Conservation (phyloP, 345 rosid genomes). For the Hibiscus tridactylites region DNA sequence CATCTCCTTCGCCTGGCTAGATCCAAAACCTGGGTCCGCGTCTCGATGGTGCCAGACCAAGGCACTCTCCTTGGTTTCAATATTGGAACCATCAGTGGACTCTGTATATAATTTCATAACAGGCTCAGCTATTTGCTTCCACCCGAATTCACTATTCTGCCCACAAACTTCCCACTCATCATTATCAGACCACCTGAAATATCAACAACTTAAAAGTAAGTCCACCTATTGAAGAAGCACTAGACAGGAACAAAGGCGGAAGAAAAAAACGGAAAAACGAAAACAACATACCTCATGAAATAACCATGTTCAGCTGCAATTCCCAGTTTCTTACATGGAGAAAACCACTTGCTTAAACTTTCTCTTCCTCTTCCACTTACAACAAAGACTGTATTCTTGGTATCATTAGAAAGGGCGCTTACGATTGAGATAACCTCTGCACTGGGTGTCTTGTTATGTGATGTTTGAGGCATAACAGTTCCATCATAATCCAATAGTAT, state of each 20-base stretch:
- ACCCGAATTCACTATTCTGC: slow-evolving; percentile 48
- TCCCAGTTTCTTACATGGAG: slow-evolving; percentile 52
- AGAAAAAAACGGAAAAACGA: neutral
- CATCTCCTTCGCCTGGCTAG: slow-evolving; percentile 76
- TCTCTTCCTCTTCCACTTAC: slow-evolving; percentile 70
- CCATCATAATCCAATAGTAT: slow-evolving; percentile 68
- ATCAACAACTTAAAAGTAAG: slow-evolving; percentile 6
- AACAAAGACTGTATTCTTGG: slow-evolving; percentile 45
- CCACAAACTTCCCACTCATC: slow-evolving; percentile 47
- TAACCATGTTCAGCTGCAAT: slow-evolving; percentile 73
- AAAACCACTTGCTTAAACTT: slow-evolving; percentile 58
- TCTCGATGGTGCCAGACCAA: slow-evolving; percentile 73
- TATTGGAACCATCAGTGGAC: slow-evolving; percentile 63
- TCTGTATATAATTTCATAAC: slow-evolving; percentile 67
- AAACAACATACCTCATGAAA: slow-evolving; percentile 42
- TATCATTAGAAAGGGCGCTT: slow-evolving; percentile 44
- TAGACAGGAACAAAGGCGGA: neutral
- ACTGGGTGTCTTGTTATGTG: slow-evolving; percentile 59
- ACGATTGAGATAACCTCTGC: slow-evolving; percentile 42
- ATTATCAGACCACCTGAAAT: slow-evolving; percentile 41
- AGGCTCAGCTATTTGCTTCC: slow-evolving; percentile 66
- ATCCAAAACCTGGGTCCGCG: slow-evolving; percentile 69
- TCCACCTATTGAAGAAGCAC: neutral
- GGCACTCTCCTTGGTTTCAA: slow-evolving; percentile 66
- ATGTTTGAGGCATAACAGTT: slow-evolving; percentile 60